Base-by-base conservation (phyloP, 306 rosid genomes). In the Castanea crenata region DNA sequence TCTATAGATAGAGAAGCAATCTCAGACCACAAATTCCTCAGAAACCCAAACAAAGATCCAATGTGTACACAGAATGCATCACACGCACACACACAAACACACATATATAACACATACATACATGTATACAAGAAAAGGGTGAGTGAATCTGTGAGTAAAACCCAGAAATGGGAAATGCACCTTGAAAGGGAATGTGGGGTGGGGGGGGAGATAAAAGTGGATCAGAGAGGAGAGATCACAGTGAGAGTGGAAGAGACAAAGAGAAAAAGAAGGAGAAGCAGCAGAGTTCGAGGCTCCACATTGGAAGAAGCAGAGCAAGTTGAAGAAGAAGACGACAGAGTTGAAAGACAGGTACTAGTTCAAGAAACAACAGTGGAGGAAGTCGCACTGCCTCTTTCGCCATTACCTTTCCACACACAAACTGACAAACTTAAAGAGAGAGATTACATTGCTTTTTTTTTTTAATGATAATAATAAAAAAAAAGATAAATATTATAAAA, bases 341-440 rank as follows among this genome's bases (percentile, higher is more conserved):
- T 69, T 86, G 86, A 56, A 86, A 79, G 70, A 81, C 80, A 27
- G 78, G 79, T 25, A 69, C 54, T 12, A 46, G 54, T 12, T 46
- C 73, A 54, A 68, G 91, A 35, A 89, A 90, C 15, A 65, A 85
- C 12, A 87, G 92, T 25, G 73, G 74, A 88, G 84, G 97, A 84
- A 92, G 94, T 79, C 83, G 98, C 85, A 84, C 94, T 70, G 86
- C 87, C 86, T 85, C 86, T 75, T 85, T 88, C 91, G 85, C 94
- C 94, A 92, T 92, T 88, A 6, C 29, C 78, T 35, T 78, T 79
- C 75, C 74, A 62, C 35, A 80, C 83, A 79, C 81, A 89, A 82
- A 81, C 80, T 71, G 89, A 80, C 91, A 88, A 89, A 81, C 67
- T 34, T 71, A 81, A 67, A 74, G 81, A 59, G 73, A 79, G 62